A percentile compares a stretch with the other conserved stretches of the same genome.
These are phyloP conservation scores for Suhomyces canberraensis DNA, from an alignment of 805 yeast species.

Conservation along the genomic window DNA sequence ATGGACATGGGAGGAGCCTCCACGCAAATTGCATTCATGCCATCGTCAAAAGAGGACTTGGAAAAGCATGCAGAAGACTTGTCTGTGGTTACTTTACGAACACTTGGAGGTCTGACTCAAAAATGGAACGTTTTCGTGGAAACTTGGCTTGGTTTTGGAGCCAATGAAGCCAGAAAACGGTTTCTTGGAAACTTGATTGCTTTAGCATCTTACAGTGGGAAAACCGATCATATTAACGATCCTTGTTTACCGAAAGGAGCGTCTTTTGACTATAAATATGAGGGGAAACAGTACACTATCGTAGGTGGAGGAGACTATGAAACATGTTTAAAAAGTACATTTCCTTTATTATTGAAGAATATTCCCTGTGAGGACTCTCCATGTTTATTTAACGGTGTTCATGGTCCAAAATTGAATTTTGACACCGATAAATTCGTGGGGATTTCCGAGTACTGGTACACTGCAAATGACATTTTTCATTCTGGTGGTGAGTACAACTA, in stretches of 20 bases:
- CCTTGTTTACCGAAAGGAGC: conserved; percentile 81
- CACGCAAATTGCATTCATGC: conserved; percentile 92
- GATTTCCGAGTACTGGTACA: conserved; percentile 95
- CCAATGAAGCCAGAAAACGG: conserved; percentile 84
- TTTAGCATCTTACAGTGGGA: conserved; percentile 16
- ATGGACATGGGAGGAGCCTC: conserved; percentile 99
- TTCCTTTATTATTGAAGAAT: conserved; percentile 75
- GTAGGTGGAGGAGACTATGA: conserved; percentile 79
- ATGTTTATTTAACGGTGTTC: conserved; percentile 92
- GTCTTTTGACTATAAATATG: conserved; percentile 42
- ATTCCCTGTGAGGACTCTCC: conserved; percentile 84
- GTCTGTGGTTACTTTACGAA: conserved; percentile 60
- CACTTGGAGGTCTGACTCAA: conserved; percentile 65
- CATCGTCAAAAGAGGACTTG: conserved; percentile 58
- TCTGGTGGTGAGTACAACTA: conserved; percentile 88
- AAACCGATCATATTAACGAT: conserved; percentile 43
- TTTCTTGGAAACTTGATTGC: conserved; percentile 56
- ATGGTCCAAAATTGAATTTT: conserved; percentile 86
- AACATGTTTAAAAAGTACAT: conserved; percentile 64
- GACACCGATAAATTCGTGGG: conserved; percentile 82
- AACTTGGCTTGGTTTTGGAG: conserved; percentile 98
- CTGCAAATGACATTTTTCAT: conserved; percentile 86
- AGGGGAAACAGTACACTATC: conserved; percentile 48
- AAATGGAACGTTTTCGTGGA: conserved; percentile 87
- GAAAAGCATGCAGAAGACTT: conserved; percentile 70